Evolutionary conservation across 1,284 basidiomycete genomes (phyloP).

Genomic region (Apiotrichum mycotoxinovorans): DNA sequence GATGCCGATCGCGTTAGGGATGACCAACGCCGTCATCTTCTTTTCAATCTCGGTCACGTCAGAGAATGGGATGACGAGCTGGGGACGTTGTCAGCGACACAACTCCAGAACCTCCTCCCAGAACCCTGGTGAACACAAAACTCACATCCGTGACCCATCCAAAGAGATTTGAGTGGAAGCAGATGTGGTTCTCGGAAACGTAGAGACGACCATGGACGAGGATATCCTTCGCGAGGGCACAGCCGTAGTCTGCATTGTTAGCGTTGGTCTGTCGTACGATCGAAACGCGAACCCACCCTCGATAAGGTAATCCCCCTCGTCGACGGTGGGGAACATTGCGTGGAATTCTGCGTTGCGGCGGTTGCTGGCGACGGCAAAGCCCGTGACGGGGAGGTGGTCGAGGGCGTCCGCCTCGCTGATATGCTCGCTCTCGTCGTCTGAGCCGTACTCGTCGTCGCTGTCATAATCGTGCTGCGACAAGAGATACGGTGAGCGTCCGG

Average conservation of each 20-base stretch:
- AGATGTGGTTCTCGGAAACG: constrained; percentile 96
- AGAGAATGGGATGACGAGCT: constrained; percentile 87
- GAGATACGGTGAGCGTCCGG: constrained; percentile 23
- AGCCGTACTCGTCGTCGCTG: constrained; percentile 24
- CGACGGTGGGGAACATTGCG: constrained; percentile 78
- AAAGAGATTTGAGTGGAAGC: constrained; percentile 98
- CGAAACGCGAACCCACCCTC: constrained; percentile 66
- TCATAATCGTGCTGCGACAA: constrained; percentile 18
- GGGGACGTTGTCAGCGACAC: constrained; percentile 13
- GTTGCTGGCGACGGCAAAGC: constrained; percentile 94
- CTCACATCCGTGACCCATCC: constrained; percentile 96
- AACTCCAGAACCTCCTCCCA: background rate
- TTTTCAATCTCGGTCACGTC: constrained; percentile 90
- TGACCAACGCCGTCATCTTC: constrained; percentile 97
- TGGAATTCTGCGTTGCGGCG: constrained; percentile 96
- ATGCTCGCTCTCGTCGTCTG: constrained; percentile 57
- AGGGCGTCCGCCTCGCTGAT: constrained; percentile 44
- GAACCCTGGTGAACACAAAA: constrained; percentile 25
- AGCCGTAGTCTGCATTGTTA: constrained; percentile 79
- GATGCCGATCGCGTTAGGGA: constrained; percentile 94
- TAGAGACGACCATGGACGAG: constrained; percentile 93
- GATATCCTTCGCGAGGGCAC: constrained; percentile 92
- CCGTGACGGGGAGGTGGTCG: constrained; percentile 68
- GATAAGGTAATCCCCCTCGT: constrained; percentile 96
- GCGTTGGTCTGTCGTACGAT: constrained; percentile 3